These are phyloP conservation scores for Colletotrichum tropicicola DNA, from an alignment of 2,329 filamentous ascomycete genomes.

Conservation along the genomic window DNA sequence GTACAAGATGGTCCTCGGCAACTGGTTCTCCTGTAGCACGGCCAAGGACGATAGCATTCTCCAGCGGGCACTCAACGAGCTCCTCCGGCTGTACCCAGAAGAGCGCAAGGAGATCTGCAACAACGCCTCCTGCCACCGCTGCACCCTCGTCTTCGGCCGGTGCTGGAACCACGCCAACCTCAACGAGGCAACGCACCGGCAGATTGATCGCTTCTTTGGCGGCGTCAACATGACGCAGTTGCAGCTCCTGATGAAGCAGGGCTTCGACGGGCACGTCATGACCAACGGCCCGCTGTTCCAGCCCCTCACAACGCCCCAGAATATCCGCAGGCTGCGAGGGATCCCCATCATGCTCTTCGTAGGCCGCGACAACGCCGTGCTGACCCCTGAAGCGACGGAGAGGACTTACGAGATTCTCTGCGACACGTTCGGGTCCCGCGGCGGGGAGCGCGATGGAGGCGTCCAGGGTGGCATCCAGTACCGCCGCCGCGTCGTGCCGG, in stretches of 20 bases:
- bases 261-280: slow-evolving; percentile 59
- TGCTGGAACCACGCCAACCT: slow-evolving; percentile 73
- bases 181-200: slow-evolving; percentile 71
- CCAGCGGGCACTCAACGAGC: slow-evolving; percentile 62
- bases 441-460: slow-evolving; percentile 22
- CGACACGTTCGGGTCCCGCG: slow-evolving; percentile 56
- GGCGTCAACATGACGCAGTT: slow-evolving; percentile 69
- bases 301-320: slow-evolving; percentile 57
- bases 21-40: slow-evolving; percentile 64
- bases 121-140: slow-evolving; percentile 69
- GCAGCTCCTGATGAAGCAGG: slow-evolving; percentile 65
- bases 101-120: slow-evolving; percentile 65
- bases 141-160: slow-evolving; percentile 67
- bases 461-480: slow-evolving; percentile 52
- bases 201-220: slow-evolving; percentile 69
- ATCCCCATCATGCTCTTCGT: slow-evolving; percentile 66
- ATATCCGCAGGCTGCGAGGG: slow-evolving; percentile 58
- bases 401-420: slow-evolving; percentile 62
- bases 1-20: slow-evolving; percentile 57
- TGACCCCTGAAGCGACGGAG: slow-evolving; percentile 62
- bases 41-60: slow-evolving; percentile 54
- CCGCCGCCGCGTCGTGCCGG: slow-evolving; percentile 59
- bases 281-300: slow-evolving; percentile 58
- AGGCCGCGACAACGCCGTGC: slow-evolving; percentile 65
- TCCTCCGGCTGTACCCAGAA: slow-evolving; percentile 66